phyloP scores from a whole-genome alignment of 2,329 filamentous ascomycete species.

The Alternaria atra region DNA sequence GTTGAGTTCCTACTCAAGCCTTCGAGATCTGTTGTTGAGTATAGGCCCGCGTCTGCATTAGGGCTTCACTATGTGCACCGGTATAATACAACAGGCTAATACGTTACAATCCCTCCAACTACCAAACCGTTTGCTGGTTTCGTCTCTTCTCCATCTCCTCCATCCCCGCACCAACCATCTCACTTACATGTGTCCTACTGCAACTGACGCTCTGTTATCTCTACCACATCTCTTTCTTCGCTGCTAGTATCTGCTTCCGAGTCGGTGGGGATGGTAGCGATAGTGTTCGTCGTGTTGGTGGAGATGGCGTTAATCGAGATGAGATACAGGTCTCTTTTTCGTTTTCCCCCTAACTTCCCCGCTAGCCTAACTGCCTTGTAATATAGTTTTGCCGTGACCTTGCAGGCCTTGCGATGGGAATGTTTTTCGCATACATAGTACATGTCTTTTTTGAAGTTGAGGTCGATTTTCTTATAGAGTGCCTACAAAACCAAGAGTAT shows the following conservation, averaged over 20 bases:
- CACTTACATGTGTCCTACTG: neutral
- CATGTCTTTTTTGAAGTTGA: constrained; percentile 3
- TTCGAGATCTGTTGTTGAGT: too few relatives aligned
- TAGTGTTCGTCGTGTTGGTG: neutral
- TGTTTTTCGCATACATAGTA: neutral
- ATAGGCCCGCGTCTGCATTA: too few relatives aligned
- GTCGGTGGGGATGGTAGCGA: neutral
- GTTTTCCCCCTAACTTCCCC: neutral
- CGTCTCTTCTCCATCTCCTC: neutral
- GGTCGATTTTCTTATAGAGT: constrained; percentile 1
- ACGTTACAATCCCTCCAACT: neutral
- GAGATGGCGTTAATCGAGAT: neutral
- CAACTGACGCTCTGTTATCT: neutral
- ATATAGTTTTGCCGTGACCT: neutral
- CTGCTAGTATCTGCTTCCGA: neutral
- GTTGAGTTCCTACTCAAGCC: too few relatives aligned
- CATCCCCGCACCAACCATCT: neutral
- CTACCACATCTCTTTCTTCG: neutral
- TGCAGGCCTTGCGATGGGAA: neutral
- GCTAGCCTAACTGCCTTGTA: neutral
- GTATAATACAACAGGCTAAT: too few relatives aligned
- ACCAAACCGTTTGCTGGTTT: neutral
- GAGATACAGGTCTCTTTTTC: too few relatives aligned
- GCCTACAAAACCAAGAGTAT: neutral
- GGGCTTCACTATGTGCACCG: too few relatives aligned